Evolutionary conservation across 495 filamentous ascomycete genomes (phyloP).

Genomic region (Penicillium psychrofluorescens): DNA sequence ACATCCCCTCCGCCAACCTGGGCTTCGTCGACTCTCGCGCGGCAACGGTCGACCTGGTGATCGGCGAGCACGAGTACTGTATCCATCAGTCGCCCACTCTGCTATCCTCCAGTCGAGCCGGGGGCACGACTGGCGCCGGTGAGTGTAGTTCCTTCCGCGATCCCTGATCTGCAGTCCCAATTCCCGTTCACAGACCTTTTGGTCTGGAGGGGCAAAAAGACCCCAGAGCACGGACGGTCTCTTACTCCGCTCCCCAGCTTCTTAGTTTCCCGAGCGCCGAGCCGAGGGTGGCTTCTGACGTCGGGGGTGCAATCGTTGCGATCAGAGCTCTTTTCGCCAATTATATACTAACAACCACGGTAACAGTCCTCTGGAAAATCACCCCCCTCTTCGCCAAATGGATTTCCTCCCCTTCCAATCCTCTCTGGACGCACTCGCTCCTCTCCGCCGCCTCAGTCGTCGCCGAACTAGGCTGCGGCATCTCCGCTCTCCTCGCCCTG

Average conservation of each 20-base stretch:
- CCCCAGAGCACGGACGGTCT: background rate
- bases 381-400: constrained; percentile 81
- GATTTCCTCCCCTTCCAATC: constrained; percentile 57
- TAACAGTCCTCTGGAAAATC: constrained; percentile 80
- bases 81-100: constrained; percentile 83
- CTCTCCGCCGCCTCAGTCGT: constrained; percentile 50
- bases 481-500: constrained; percentile 68
- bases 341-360: no score
- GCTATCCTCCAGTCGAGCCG: constrained; percentile 65
- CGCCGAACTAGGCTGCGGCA: constrained; percentile 82
- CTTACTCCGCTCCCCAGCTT: no score
- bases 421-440: constrained; percentile 52
- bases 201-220: background rate
- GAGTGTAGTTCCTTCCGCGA: constrained; percentile 3
- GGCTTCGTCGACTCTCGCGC: constrained; percentile 76
- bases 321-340: no score
- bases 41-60: constrained; percentile 54
- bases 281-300: no score
- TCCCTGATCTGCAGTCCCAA: constrained; percentile 1
- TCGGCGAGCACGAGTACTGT: constrained; percentile 62
- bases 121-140: constrained; percentile 91
- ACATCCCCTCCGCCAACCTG: constrained; percentile 67
- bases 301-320: no score
- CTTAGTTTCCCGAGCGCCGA: no score
- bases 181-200: background rate